Base-by-base conservation (phyloP, 495 filamentous ascomycete genomes). In the Venustampulla echinocandica region DNA sequence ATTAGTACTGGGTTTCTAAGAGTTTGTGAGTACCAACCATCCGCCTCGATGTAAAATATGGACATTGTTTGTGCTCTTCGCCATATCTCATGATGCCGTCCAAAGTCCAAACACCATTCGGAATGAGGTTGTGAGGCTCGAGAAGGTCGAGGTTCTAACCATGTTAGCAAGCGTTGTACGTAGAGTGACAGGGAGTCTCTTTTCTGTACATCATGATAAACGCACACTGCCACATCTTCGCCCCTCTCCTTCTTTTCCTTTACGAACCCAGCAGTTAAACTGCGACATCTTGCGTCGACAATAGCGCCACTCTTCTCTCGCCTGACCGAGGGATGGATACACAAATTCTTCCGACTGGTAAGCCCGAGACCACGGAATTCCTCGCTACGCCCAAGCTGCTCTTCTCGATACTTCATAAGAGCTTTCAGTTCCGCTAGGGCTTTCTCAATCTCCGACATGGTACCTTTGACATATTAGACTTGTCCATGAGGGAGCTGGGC, bases 341-440 rank as follows among this genome's bases (percentile, higher is more conserved):
- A 99, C 30, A 99, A 64, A 58, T 99, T 99, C 68, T 97, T 99
- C 47, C 92, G 85, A 70, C 89, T 95, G 0, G 92, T 96, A 28
- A 99, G 62, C 0, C 92, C 92, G 7, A 99, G 69, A 0, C 86
- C 92, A 30, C 92, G 72, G 50, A 99, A 99, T 4, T 97, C 90
- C 62, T 99, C 92, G 49, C 82, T 81, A 46, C 80, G 68, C 0
- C 92, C 92, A 7, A 99, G 75, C 58, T 95, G 79, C 39, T 95
- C 74, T 2, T 85, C 69, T 9, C 92, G 81, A 54, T 93, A 95
- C 55, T 92, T 90, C 92, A 99, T 99, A 24, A 97, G 65, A 6
- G 79, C 78, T 61, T 92, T 88, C 53, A 99, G 61, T 65, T 99
- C 92, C 13, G 85, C 86, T 43, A 99, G 65, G 1, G 92, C 92